These are phyloP conservation scores for Eucalyptus regnans DNA, from an alignment of 345 rosid species.

Conservation along the genomic window DNA sequence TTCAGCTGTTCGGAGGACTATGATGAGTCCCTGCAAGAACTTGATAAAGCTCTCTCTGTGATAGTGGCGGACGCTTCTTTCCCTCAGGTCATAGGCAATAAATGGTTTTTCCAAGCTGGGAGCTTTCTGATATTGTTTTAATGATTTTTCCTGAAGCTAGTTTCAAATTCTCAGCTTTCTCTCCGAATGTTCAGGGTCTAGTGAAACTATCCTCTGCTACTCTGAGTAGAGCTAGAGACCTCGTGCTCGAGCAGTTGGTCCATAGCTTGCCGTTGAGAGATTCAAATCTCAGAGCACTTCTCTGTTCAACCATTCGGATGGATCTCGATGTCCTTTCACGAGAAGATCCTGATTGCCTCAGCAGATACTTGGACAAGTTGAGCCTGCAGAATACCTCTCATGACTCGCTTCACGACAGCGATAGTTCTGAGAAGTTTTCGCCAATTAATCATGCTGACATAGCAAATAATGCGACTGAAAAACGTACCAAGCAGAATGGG, in stretches of 20 bases:
- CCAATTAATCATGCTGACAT: not conserved
- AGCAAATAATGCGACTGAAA: not conserved
- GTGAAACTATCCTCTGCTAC: slow-evolving; percentile 42
- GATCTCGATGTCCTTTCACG: slow-evolving; percentile 21
- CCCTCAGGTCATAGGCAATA: slow-evolving; percentile 44
- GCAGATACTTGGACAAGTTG: slow-evolving; percentile 19
- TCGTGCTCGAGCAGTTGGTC: slow-evolving; percentile 32
- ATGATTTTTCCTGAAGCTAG: not conserved
- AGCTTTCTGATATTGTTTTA: not conserved
- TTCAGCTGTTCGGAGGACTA: slow-evolving; percentile 18
- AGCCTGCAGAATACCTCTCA: slow-evolving; percentile 2
- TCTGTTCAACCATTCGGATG: slow-evolving; percentile 44
- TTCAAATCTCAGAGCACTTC: slow-evolving; percentile 45
- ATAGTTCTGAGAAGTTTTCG: not conserved
- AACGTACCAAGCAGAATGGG: slow-evolving; percentile 9
- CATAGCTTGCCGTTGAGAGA: slow-evolving; percentile 49
- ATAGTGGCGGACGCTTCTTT: slow-evolving; percentile 46
- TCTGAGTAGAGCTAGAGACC: slow-evolving; percentile 30
- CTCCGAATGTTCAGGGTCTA: slow-evolving; percentile 44
- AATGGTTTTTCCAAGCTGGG: not conserved
- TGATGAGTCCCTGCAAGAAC: slow-evolving; percentile 40
- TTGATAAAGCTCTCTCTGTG: slow-evolving; percentile 46
- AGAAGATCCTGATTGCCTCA: slow-evolving; percentile 3
- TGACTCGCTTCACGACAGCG: not conserved
- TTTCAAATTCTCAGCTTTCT: not conserved